Percentiles rank a stretch among this genome's conserved stretches.
phyloP scores from a whole-genome alignment of 768 basidiomycete genomes.

The Strobilomyces confusus region DNA sequence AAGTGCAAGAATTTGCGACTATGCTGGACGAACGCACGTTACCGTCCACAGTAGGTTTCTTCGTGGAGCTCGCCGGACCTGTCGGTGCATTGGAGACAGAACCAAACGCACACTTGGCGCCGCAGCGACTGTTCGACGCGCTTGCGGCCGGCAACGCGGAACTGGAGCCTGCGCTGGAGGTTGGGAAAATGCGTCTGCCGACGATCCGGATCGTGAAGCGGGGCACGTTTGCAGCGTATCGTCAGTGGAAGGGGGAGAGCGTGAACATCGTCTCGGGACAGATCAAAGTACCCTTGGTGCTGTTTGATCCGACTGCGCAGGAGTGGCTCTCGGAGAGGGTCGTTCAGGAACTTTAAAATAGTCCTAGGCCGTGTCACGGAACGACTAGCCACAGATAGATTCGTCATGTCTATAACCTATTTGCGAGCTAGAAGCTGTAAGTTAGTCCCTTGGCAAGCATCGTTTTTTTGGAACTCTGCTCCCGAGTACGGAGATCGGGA shows the following conservation, averaged over 20 bases:
- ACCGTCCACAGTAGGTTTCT: slow-evolving; percentile 7
- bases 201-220: not conserved
- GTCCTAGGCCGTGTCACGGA: not conserved
- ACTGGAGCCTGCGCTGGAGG: not conserved
- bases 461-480: too few relatives aligned
- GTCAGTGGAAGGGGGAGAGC: slow-evolving; percentile 5
- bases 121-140: slow-evolving; percentile 7
- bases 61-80: slow-evolving; percentile 9
- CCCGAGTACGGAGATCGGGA: too few relatives aligned
- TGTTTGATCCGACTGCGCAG: not conserved
- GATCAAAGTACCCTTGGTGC: not conserved
- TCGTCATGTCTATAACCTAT: too few relatives aligned
- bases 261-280: not conserved
- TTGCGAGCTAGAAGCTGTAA: too few relatives aligned
- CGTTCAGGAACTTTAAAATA: not conserved
- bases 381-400: not conserved
- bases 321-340: not conserved
- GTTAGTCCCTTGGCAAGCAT: too few relatives aligned
- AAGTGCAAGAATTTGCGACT: slow-evolving; percentile 15
- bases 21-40: slow-evolving; percentile 9
- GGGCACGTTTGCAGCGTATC: slow-evolving; percentile 18
- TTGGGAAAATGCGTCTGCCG: not conserved
- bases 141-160: not conserved
- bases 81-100: slow-evolving; percentile 9
- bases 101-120: not conserved